Percentiles rank a stretch among this genome's conserved stretches.
These are phyloP conservation scores for Pleodorina starrii DNA, from an alignment of 139 green algal genomes.

Conservation along the genomic window DNA sequence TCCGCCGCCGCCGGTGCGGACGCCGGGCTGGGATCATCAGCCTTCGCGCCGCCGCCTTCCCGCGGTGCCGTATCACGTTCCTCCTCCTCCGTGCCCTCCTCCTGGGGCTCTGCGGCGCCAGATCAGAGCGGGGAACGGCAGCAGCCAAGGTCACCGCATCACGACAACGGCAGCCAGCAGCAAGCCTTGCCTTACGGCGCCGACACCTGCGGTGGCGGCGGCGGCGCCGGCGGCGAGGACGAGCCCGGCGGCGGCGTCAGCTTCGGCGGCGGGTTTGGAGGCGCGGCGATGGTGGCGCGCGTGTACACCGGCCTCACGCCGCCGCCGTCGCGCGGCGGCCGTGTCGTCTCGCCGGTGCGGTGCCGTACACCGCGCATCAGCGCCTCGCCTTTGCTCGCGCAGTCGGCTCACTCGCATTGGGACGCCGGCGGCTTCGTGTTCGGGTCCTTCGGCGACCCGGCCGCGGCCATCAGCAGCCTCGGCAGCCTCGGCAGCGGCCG, in stretches of 20 bases:
- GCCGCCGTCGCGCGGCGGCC: background rate
- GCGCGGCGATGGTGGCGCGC: background rate
- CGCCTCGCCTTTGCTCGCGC: too few relatives aligned
- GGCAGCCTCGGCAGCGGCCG: background rate
- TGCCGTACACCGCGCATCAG: constrained; percentile 1
- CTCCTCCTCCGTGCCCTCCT: background rate
- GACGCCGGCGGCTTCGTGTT: background rate
- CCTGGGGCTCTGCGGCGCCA: background rate
- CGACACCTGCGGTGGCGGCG: background rate
- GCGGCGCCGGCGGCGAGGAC: background rate
- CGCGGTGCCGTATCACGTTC: too few relatives aligned
- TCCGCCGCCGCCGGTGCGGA: too few relatives aligned
- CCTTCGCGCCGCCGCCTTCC: background rate
- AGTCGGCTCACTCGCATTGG: background rate
- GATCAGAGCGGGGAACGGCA: background rate
- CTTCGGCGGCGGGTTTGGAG: background rate
- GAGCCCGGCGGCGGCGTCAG: background rate
- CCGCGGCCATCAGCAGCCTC: background rate
- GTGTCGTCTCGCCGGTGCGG: background rate
- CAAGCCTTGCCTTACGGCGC: background rate
- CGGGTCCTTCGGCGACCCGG: background rate
- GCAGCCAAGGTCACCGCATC: too few relatives aligned
- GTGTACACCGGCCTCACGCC: background rate
- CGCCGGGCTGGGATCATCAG: too few relatives aligned
- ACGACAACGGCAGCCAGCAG: too few relatives aligned